These are phyloP conservation scores for Xerocomellus chrysenteron DNA, from an alignment of 768 basidiomycete genomes.

Conservation along the genomic window DNA sequence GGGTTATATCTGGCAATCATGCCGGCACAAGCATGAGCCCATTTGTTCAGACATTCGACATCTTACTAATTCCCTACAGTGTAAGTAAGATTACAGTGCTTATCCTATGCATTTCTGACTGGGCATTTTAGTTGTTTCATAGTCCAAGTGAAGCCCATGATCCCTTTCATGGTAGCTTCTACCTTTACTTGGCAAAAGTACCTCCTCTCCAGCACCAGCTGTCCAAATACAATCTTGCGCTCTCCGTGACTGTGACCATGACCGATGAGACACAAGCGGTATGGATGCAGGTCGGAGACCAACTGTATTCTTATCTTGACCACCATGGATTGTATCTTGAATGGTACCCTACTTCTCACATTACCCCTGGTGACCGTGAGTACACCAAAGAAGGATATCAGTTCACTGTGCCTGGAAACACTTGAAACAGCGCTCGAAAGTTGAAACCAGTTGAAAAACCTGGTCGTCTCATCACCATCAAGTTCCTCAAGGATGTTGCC, in stretches of 20 bases:
- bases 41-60: too few species aligned
- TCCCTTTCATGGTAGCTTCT: too few species aligned
- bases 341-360: not conserved
- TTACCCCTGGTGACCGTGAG: not conserved
- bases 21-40: too few species aligned
- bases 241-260: not conserved
- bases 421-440: not conserved
- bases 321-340: not conserved
- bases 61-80: too few species aligned
- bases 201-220: not conserved
- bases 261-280: not conserved
- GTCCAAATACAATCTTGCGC: not conserved
- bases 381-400: not conserved
- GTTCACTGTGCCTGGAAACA: not conserved
- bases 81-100: too few species aligned
- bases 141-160: too few species aligned
- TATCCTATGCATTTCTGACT: too few species aligned
- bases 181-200: not conserved
- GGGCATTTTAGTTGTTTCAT: too few species aligned
- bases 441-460: not conserved
- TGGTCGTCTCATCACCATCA: not conserved
- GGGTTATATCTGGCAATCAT: too few species aligned
- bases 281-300: not conserved
- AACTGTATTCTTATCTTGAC: not conserved
- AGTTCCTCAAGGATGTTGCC: not conserved